Evolutionary conservation across 345 rosid species (phyloP).

Genomic region (Lagerstroemia speciosa): DNA sequence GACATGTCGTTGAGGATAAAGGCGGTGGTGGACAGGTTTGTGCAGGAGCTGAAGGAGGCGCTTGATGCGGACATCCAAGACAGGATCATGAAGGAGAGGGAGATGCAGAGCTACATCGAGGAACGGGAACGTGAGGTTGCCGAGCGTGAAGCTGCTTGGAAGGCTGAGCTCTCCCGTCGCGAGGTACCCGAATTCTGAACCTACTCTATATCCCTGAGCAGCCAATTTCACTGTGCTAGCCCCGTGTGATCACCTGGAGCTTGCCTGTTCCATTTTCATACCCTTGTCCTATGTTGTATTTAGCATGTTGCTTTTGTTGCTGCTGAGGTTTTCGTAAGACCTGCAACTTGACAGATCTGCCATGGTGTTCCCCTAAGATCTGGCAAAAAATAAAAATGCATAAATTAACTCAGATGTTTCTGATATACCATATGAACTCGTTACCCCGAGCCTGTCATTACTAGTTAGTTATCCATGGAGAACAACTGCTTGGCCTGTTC

Average conservation of each 20-base stretch:
- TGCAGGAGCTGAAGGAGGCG: slow-evolving; percentile 92
- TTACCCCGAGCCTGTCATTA: background rate
- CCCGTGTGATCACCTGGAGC: background rate
- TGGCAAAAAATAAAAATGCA: background rate
- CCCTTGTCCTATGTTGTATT: too few relatives aligned
- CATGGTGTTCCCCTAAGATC: background rate
- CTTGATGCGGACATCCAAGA: slow-evolving; percentile 93
- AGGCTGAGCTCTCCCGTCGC: slow-evolving; percentile 94
- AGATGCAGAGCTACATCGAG: slow-evolving; percentile 96
- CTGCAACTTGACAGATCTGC: background rate
- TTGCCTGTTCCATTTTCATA: background rate
- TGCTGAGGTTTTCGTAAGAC: too few relatives aligned
- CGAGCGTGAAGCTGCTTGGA: slow-evolving; percentile 97
- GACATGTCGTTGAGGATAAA: slow-evolving; percentile 82
- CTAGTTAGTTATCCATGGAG: background rate
- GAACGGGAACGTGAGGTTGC: slow-evolving; percentile 98
- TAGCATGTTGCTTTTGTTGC: too few relatives aligned
- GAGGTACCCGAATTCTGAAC: slow-evolving; percentile 33
- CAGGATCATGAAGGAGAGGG: slow-evolving; percentile 93
- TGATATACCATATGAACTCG: background rate
- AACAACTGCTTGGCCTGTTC: background rate
- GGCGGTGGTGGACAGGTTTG: slow-evolving; percentile 88
- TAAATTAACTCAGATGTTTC: background rate
- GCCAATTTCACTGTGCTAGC: background rate
- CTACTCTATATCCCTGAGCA: too few relatives aligned